Evolutionary conservation across 2,329 filamentous ascomycete genomes (phyloP).

Genomic region (Venturia asperata): DNA sequence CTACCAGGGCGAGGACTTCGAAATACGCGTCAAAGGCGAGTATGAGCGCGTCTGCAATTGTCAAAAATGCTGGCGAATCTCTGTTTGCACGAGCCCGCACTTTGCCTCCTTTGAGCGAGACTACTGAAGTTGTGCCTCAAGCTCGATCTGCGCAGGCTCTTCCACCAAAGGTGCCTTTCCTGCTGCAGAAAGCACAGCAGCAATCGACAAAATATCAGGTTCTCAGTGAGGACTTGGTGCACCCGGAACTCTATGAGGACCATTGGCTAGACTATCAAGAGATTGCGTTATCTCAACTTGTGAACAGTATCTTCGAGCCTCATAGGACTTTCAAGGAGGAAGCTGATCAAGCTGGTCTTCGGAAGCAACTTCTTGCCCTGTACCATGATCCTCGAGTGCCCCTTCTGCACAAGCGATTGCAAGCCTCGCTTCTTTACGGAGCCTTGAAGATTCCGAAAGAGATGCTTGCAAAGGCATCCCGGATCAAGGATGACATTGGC

Average conservation of each 20-base stretch:
- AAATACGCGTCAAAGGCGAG: conserved; percentile 9
- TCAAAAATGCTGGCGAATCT: conserved; percentile 3
- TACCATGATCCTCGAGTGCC: conserved; percentile 49
- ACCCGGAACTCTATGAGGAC: conserved; percentile 55
- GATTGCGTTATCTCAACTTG: conserved; percentile 51
- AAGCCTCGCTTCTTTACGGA: conserved; percentile 53
- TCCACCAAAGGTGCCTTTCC: neutral
- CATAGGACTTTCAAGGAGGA: conserved; percentile 28
- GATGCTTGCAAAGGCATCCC: conserved; percentile 37
- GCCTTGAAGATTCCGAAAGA: conserved; percentile 51
- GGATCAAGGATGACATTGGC: conserved; percentile 51
- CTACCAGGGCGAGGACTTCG: conserved; percentile 12
- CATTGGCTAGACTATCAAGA: conserved; percentile 58
- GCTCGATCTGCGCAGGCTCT: neutral
- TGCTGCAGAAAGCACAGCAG: conserved; percentile 6
- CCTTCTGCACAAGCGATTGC: conserved; percentile 49
- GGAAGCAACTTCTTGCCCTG: conserved; percentile 43
- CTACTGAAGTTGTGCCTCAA: neutral
- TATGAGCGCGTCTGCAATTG: neutral
- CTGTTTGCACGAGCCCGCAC: neutral
- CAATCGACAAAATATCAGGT: conserved; percentile 39
- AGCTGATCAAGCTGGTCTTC: conserved; percentile 27
- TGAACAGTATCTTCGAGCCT: conserved; percentile 49
- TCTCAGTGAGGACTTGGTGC: conserved; percentile 47
- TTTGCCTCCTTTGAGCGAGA: neutral